Conservation (phyloP, 371 early-diverging fungal species). For the Mucor sp. region DNA sequence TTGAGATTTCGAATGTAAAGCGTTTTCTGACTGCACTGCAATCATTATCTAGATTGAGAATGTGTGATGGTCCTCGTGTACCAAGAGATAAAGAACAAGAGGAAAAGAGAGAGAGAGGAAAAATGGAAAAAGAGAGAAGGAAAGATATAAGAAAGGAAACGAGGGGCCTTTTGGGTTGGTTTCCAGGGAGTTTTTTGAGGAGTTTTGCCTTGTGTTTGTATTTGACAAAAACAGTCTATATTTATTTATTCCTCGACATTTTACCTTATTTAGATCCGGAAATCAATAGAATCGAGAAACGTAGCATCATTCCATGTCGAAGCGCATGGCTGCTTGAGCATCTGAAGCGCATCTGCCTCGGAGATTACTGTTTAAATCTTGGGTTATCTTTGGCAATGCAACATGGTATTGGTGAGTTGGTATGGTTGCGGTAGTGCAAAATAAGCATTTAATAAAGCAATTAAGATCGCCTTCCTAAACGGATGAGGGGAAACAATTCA, state of each 20-base stretch:
- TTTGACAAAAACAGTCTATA: neutral
- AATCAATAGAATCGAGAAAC: neutral
- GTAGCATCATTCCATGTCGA: neutral
- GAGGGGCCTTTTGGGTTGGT: neutral
- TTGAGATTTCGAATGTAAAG: slow-evolving; percentile 6
- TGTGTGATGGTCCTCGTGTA: neutral
- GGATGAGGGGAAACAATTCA: neutral
- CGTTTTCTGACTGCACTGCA: slow-evolving; percentile 10
- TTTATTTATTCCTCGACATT: slow-evolving; percentile 6
- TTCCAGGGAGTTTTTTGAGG: slow-evolving; percentile 11
- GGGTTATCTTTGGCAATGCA: neutral
- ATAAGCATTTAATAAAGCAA: neutral
- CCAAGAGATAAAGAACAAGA: neutral
- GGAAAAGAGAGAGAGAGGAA: neutral
- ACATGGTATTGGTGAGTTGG: neutral
- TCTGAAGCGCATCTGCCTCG: neutral
- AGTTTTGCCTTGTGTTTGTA: slow-evolving; percentile 4
- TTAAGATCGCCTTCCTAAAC: neutral
- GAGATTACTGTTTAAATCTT: neutral
- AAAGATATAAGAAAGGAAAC: neutral
- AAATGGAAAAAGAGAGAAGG: neutral
- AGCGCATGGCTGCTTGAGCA: neutral
- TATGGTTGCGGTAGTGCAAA: neutral
- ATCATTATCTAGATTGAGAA: neutral
- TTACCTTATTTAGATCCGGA: neutral